These are phyloP conservation scores for Lactifluus subvellereus DNA, from an alignment of 768 basidiomycete species.

Conservation along the genomic window DNA sequence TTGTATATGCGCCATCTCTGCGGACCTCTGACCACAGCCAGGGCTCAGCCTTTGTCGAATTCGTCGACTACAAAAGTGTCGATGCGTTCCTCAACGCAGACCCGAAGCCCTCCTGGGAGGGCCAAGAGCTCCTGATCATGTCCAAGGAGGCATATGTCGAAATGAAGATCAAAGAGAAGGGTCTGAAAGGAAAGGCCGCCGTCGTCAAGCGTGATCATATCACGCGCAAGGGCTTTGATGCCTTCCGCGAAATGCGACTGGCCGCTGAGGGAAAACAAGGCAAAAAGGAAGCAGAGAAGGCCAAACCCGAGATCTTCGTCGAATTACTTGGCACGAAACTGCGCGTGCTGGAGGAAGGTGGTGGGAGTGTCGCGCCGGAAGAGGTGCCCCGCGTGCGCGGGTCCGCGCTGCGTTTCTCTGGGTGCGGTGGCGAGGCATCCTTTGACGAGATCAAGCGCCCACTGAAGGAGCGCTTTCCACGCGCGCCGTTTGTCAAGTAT, in stretches of 20 bases:
- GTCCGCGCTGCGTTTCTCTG: conserved; percentile 45
- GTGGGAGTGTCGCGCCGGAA: conserved; percentile 39
- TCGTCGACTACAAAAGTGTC: conserved; percentile 60
- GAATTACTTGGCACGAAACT: conserved; percentile 71
- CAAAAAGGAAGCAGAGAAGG: conserved; percentile 30
- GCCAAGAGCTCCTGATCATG: conserved; percentile 74
- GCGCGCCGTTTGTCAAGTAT: conserved; percentile 45
- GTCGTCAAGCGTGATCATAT: conserved; percentile 52
- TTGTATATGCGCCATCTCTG: background rate
- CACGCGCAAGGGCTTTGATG: conserved; percentile 61
- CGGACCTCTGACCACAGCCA: conserved; percentile 30
- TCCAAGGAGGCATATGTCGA: conserved; percentile 89
- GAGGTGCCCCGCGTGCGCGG: conserved; percentile 41
- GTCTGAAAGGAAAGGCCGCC: conserved; percentile 69
- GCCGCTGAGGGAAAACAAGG: conserved; percentile 27
- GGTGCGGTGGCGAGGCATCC: conserved; percentile 50
- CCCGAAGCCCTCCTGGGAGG: conserved; percentile 77
- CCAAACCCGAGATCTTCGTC: conserved; percentile 56
- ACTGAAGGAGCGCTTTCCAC: conserved; percentile 42
- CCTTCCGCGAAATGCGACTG: conserved; percentile 60
- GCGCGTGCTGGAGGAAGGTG: conserved; percentile 55
- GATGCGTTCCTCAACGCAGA: conserved; percentile 75
- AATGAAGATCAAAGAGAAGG: conserved; percentile 96
- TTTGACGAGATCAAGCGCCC: conserved; percentile 59
- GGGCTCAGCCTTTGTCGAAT: conserved; percentile 96